Conservation (phyloP, 2,329 filamentous ascomycete genomes). For the Pseudogymnoascus sp. region DNA sequence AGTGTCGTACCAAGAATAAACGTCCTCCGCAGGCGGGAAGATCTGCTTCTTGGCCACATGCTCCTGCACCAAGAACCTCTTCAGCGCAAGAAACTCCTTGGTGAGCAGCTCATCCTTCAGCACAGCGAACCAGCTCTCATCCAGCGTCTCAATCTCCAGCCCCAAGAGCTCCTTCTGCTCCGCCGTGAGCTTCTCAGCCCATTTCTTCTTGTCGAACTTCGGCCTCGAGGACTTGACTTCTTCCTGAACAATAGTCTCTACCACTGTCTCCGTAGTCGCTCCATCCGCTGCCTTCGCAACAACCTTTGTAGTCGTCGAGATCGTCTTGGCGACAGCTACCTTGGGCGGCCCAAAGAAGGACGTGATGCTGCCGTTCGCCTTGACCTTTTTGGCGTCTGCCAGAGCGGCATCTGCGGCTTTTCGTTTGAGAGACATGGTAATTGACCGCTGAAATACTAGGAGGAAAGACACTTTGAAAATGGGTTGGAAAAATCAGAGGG, state of each 20-base stretch:
- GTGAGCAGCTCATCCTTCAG: constrained; percentile 78
- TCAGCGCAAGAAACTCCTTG: constrained; percentile 76
- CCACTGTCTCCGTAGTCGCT: constrained; percentile 5
- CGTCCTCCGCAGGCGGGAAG: constrained; percentile 79
- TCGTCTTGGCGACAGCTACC: constrained; percentile 11
- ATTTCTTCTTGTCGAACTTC: constrained; percentile 82
- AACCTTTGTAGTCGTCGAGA: constrained; percentile 26
- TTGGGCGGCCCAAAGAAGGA: constrained; percentile 73
- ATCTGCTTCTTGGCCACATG: constrained; percentile 63
- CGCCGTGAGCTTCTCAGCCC: constrained; percentile 67
- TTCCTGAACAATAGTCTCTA: constrained; percentile 14
- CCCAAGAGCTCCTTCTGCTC: constrained; percentile 78
- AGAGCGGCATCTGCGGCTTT: constrained; percentile 45
- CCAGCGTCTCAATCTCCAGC: constrained; percentile 84
- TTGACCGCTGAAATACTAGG: constrained; percentile 12
- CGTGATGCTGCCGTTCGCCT: constrained; percentile 69
- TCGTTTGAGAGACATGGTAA: constrained; percentile 48
- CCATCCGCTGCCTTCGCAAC: neutral
- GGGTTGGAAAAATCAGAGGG: neutral
- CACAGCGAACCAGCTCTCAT: constrained; percentile 83
- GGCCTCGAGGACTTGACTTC: constrained; percentile 12
- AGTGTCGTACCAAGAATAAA: constrained; percentile 77
- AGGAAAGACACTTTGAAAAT: constrained; percentile 18
- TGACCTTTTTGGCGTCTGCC: constrained; percentile 58
- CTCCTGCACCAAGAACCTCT: constrained; percentile 78